Evolutionary conservation across 116 monocot species (phyloP).

Genomic region (Posidonia oceanica): DNA sequence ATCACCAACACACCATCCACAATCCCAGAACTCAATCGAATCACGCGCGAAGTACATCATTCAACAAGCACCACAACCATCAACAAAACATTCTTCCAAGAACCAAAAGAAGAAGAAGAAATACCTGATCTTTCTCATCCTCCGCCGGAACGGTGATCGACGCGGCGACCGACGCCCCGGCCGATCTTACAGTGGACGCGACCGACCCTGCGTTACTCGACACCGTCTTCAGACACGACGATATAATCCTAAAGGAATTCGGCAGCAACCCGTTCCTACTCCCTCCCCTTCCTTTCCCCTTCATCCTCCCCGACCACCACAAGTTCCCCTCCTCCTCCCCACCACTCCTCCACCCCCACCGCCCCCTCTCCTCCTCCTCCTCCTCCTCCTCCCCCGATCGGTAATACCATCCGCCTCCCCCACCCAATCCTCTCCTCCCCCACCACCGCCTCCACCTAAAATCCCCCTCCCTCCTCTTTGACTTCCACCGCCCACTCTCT

Average conservation of each 20-base stretch:
- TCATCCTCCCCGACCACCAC: slow-evolving; percentile 9
- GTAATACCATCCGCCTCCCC: slow-evolving; percentile 41
- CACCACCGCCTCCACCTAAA: too few species aligned
- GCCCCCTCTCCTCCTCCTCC: slow-evolving; percentile 11
- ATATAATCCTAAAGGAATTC: slow-evolving; percentile 78
- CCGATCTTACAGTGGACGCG: slow-evolving; percentile 72
- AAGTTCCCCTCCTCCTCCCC: background rate
- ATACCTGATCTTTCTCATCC: slow-evolving; percentile 79
- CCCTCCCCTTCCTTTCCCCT: slow-evolving; percentile 2
- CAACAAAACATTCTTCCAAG: background rate
- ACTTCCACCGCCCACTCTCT: too few species aligned
- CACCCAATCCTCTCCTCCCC: background rate
- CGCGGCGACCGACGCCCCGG: slow-evolving; percentile 85
- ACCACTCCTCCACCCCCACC: slow-evolving; percentile 12
- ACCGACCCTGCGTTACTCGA: slow-evolving; percentile 78
- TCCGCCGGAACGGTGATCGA: slow-evolving; percentile 50
- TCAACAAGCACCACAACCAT: too few species aligned
- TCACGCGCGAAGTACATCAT: too few species aligned
- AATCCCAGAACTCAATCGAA: too few species aligned
- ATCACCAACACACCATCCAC: too few species aligned
- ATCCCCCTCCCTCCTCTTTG: too few species aligned
- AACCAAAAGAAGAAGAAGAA: background rate
- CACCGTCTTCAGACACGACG: slow-evolving; percentile 91
- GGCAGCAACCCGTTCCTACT: slow-evolving; percentile 63
- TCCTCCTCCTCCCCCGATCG: slow-evolving; percentile 25